Evolutionary conservation across 2,329 filamentous ascomycete genomes (phyloP), one percentile per base, ranked within the genome.

Genomic region (Fusarium veterinarium): DNA sequence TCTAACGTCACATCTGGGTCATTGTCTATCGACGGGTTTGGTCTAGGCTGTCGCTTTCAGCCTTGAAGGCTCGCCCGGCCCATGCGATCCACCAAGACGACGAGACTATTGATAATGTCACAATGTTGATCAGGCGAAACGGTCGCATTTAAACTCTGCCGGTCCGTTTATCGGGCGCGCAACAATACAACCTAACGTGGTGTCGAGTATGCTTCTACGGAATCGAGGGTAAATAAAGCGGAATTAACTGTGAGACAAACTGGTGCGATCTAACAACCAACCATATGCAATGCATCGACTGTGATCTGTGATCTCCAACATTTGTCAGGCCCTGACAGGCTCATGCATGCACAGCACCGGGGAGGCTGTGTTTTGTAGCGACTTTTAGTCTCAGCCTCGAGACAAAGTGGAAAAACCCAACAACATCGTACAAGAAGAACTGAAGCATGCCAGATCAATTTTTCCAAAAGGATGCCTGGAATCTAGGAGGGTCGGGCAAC

Each of bases 371-470:
- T 58, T 60, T 46, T 51, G 57, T 48, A 60, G 66, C 66, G 58
- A 74, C 59, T 64, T 64, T 14, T 48, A 55, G 64, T 67, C 73
- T 77, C 75, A 77, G 75, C 75, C 75, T 72, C 74, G 74, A 66
- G 60, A 56, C 33, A 53, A 76, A 76, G 74, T 76, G 71, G 74
- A 76, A 75, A 75, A 76, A 68, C 67, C 62, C 37, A 56, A 49
- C 42, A 64, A 68, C 60, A 53, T 46, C 35, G 28, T 23, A 37
- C 20, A 35, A 25, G 42, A 33, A 53, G 25, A 46, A 45, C 71
- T 46, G 60, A 49, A 55, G 35, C 28, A 17, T 60, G 48, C 44
- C 61, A 61, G 57, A 28, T 53, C 51, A 30, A 66, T 41, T 51
- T 60, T 66, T 56, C 51, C 55, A 46, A 44, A 25, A 31, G 55